Percentiles rank a stretch among this genome's conserved stretches.
These are phyloP conservation scores for Xylaria telfairii DNA, from an alignment of 495 filamentous ascomycete genomes.

Conservation along the genomic window DNA sequence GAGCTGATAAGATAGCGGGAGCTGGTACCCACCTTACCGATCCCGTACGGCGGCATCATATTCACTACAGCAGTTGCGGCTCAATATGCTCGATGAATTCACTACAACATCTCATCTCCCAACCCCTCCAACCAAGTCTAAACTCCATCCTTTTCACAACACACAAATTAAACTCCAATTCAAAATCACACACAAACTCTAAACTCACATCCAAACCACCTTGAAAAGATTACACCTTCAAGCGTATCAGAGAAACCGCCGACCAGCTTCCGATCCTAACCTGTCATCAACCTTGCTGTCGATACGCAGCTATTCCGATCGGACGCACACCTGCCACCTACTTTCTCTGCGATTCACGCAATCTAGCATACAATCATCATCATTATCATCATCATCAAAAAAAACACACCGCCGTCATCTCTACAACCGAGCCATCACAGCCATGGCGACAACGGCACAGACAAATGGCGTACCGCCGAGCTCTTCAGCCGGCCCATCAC, in stretches of 20 bases:
- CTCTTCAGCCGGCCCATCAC: constrained; percentile 28
- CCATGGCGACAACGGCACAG: constrained; percentile 41
- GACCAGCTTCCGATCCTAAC: neutral
- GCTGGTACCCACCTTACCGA: too few relatives aligned
- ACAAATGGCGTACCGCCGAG: constrained; percentile 49
- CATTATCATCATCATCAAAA: too few relatives aligned
- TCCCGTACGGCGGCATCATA: too few relatives aligned
- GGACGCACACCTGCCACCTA: neutral
- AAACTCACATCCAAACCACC: neutral
- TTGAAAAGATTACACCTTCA: neutral
- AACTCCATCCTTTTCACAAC: neutral
- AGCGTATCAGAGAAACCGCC: neutral
- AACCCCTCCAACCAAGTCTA: neutral
- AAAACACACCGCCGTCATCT: neutral
- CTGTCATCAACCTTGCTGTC: neutral
- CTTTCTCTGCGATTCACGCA: neutral
- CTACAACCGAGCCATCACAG: constrained; percentile 20
- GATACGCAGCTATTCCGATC: neutral
- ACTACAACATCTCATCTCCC: neutral
- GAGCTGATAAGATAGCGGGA: neutral
- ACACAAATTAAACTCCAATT: neutral
- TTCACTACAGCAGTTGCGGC: neutral
- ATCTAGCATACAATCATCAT: neutral
- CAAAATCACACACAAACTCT: neutral
- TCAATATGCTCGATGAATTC: neutral